Evolutionary conservation across 2,329 filamentous ascomycete species (phyloP), one percentile per base, ranked within the genome.

Genomic region (Geosmithia putterillii): DNA sequence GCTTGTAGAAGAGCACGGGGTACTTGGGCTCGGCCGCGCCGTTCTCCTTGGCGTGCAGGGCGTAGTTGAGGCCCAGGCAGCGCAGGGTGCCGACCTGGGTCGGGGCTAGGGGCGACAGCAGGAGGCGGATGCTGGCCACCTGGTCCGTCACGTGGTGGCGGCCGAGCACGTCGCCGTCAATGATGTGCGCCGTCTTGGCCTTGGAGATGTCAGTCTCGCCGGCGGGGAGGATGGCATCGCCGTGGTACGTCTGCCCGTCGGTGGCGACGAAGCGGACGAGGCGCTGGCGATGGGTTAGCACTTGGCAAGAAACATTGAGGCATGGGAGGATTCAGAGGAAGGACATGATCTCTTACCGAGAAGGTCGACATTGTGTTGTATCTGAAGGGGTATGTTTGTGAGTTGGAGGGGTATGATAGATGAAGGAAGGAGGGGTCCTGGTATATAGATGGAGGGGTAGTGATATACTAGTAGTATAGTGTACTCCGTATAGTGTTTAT

Each of bases 251-350:
- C 44, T 69, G 69, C 57, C 82, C 82, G 54, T 87, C 79, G 52
- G 73, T 76, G 52, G 81, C 78, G 8, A 86, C 71, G 63, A 87
- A 88, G 43, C 83, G 79, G 51, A 88, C 67, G 35, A 88, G 78
- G 53, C 81, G 76, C 78, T 86, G 53, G 15, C n/a, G 32, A 14
- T 39, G 36, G 32, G 37, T 35, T 38, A 41, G 20, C 40, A 25
- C 23, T 6, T 10, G 23, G 23, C 34, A 7, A 8, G 10, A 19
- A 3, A 10, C 14, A 19, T 20, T 7, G 15, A 17, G 9, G 3
- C n/a, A 20, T 20, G 36, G 19, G 6, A 18, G 18, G 6, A 10
- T 20, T 19, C 9, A 21, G 19, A 20, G 17, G 37, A 6, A 19
- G 17, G 12, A 1, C 7, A 20, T 3, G 17, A 7, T 8, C 5